These are phyloP conservation scores for Rugosomyces carneus DNA, from an alignment of 1,284 basidiomycete genomes.

Conservation along the genomic window DNA sequence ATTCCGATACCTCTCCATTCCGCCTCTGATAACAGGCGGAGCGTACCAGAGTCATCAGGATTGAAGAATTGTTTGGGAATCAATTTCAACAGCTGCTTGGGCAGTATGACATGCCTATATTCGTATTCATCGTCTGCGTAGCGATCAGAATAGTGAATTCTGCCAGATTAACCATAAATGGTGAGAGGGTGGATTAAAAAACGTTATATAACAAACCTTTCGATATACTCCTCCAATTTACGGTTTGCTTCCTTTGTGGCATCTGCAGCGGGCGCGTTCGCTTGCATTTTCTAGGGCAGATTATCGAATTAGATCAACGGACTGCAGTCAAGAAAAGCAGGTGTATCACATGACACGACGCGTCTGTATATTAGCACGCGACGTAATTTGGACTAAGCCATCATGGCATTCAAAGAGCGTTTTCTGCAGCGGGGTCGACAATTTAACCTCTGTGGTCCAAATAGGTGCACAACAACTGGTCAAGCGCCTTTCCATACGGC, in stretches of 20 bases:
- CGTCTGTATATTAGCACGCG: slow-evolving; percentile 11
- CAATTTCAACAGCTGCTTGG: slow-evolving; percentile 81
- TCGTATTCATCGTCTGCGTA: slow-evolving; percentile 80
- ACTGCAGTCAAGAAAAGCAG: background rate
- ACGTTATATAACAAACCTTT: slow-evolving; percentile 41
- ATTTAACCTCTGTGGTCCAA: background rate
- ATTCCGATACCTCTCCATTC: slow-evolving; percentile 98
- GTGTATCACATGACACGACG: background rate
- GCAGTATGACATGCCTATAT: slow-evolving; percentile 90
- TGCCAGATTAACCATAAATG: slow-evolving; percentile 25
- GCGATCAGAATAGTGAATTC: slow-evolving; percentile 80
- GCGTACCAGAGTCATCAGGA: slow-evolving; percentile 70
- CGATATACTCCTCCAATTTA: slow-evolving; percentile 63
- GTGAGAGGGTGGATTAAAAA: slow-evolving; percentile 9
- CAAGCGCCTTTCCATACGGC: background rate
- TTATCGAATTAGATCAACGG: background rate
- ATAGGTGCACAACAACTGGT: background rate
- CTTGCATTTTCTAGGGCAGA: background rate
- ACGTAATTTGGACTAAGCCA: slow-evolving; percentile 2
- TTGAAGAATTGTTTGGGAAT: slow-evolving; percentile 82
- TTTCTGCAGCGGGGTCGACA: background rate
- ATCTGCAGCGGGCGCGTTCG: slow-evolving; percentile 24
- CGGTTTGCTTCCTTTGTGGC: slow-evolving; percentile 36
- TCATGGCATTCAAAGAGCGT: slow-evolving; percentile 9
- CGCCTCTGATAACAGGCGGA: slow-evolving; percentile 77